These are phyloP conservation scores for Ogataea pini DNA, from an alignment of 805 yeast species.

Conservation along the genomic window DNA sequence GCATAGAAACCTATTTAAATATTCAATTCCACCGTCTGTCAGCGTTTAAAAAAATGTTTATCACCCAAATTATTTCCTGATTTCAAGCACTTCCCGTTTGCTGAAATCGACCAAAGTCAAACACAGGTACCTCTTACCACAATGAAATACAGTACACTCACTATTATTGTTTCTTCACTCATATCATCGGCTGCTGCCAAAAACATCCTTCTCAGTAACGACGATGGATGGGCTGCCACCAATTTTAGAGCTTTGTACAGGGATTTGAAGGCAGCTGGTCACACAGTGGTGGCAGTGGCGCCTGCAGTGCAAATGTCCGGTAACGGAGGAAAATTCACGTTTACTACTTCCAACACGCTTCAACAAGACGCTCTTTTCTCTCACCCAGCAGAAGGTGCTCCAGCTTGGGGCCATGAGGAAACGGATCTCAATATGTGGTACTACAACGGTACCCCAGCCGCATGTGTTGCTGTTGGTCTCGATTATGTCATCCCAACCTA, in stretches of 20 bases:
- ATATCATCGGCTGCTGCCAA: constrained; percentile 30
- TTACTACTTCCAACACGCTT: constrained; percentile 42
- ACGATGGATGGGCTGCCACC: constrained; percentile 60
- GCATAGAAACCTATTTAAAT: no score
- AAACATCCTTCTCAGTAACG: constrained; percentile 53
- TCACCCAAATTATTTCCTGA: no score
- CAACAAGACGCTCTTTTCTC: constrained; percentile 48
- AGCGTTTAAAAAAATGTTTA: no score
- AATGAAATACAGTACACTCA: background rate
- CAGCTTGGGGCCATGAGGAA: constrained; percentile 56
- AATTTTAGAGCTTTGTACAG: constrained; percentile 57
- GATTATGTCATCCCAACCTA: constrained; percentile 48
- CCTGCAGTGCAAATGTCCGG: constrained; percentile 55
- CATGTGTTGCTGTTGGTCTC: constrained; percentile 50
- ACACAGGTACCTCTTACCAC: background rate
- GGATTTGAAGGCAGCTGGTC: constrained; percentile 47
- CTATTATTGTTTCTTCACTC: constrained; percentile 4
- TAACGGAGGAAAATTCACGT: constrained; percentile 53
- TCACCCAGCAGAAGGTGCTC: constrained; percentile 49
- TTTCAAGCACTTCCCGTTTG: background rate
- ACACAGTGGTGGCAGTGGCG: constrained; percentile 50
- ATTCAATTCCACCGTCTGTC: no score
- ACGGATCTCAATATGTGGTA: constrained; percentile 49
- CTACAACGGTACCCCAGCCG: constrained; percentile 58
- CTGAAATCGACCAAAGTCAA: no score